Evolutionary conservation across 2,329 filamentous ascomycete species (phyloP), one percentile per base, ranked within the genome.

Genomic region (Aureobasidium sp.): DNA sequence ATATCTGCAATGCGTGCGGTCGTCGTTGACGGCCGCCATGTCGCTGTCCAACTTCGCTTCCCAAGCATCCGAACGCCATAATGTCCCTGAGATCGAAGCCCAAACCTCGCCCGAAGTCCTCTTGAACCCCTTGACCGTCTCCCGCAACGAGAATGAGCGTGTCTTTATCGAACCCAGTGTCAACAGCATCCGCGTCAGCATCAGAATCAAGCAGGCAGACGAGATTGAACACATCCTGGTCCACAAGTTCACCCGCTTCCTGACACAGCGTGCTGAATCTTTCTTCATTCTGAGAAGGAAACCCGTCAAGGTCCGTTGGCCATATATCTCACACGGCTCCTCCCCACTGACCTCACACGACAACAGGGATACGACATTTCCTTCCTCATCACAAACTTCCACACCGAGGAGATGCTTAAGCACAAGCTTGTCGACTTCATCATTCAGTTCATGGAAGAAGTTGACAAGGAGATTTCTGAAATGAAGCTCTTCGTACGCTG

Each of bases 341-440:
- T 24, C 15, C 12, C 5, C n/a, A 34, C 24, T 26, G 29, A 37
- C 2, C 59, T 55, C 39, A 55, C 48, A 60, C 59, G 7, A 27
- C 26, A 37, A 64, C 66, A 93, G 90, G 94, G 93, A 69, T 99
- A 99, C 75, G 94, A 99, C 71, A 99, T 99, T 69, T 97, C 92
- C 8, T 99, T 99, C 81, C 76, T 99, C 72, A 96, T 99, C 73
- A 99, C 94, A 51, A 99, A 99, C 78, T 95, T 94, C 81, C 94
- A 99, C 72, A 97, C 94, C 5, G 94, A 97, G 76, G 90, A 95
- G 74, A 96, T 99, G 92, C 77, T 97, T 74, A 97, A 97, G 82
- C 93, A 99, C 75, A 97, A 99, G 81, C 82, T 99, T 69, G 95
- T 99, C 37, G 94, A 99, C 75, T 99, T 99, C 72, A 96, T 99